These are phyloP conservation scores for Trichoderma pleuroti DNA, from an alignment of 2,329 filamentous ascomycete species.

Conservation along the genomic window DNA sequence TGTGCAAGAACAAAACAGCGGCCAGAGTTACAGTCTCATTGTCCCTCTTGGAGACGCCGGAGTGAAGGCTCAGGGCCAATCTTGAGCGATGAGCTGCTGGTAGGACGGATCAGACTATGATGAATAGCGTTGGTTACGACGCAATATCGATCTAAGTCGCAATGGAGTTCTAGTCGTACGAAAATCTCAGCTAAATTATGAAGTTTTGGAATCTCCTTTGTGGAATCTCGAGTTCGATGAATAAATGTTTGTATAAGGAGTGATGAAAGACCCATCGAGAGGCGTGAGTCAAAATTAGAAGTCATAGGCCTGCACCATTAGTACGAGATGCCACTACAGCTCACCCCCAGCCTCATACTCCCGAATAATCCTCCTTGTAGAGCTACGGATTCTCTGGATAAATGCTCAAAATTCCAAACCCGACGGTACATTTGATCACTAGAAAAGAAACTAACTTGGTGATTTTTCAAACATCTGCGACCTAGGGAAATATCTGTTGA, in stretches of 20 bases:
- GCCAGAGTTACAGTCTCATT: constrained; percentile 25
- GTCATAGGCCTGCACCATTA: background rate
- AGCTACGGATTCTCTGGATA: background rate
- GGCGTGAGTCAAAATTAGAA: background rate
- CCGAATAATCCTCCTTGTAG: background rate
- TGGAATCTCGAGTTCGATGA: background rate
- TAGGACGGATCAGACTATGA: background rate
- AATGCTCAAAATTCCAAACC: no score
- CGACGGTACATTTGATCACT: no score
- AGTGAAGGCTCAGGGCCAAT: constrained; percentile 15
- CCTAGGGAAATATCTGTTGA: no score
- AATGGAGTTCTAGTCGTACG: background rate
- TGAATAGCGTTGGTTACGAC: background rate
- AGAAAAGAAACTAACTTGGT: no score
- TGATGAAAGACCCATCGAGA: background rate
- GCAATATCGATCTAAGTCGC: background rate
- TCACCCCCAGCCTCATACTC: background rate
- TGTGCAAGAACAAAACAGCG: constrained; percentile 39
- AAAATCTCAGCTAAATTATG: background rate
- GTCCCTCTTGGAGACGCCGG: constrained; percentile 26
- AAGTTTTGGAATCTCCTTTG: background rate
- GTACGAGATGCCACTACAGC: background rate
- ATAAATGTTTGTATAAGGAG: background rate
- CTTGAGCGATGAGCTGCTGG: background rate
- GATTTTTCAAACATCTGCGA: no score